These are phyloP conservation scores for Kazachstania sp. DNA, from an alignment of 1,139 yeast species.

Conservation along the genomic window DNA sequence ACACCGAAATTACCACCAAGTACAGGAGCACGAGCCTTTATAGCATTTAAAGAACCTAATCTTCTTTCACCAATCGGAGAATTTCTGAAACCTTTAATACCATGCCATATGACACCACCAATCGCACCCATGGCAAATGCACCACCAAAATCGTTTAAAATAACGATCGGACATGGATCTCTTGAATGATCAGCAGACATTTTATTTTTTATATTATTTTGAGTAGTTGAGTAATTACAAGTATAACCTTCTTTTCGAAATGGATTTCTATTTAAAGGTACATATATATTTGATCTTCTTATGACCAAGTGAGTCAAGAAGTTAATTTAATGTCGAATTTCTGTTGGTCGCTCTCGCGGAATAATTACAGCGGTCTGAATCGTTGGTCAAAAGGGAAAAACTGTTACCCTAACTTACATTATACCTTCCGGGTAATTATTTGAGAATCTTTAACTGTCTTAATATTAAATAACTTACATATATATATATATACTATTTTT, in stretches of 20 bases:
- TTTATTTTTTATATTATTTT: not conserved
- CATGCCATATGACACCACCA: conserved; percentile 99
- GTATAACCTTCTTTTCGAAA: not conserved
- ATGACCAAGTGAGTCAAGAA: too few relatives aligned
- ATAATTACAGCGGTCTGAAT: too few relatives aligned
- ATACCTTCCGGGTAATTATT: not conserved
- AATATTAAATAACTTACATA: not conserved
- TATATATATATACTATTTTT: not conserved
- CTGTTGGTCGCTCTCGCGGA: too few relatives aligned
- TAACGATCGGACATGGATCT: conserved; percentile 98
- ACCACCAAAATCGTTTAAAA: conserved; percentile 94
- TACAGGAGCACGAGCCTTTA: conserved; percentile 95
- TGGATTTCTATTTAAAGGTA: too few relatives aligned
- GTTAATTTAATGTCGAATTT: too few relatives aligned
- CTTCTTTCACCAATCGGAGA: conserved; percentile 95
- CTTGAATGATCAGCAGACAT: conserved; percentile 95
- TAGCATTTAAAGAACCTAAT: conserved; percentile 79
- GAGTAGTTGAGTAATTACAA: not conserved
- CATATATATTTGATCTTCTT: too few relatives aligned
- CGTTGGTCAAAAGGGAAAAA: not conserved
- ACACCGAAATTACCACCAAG: conserved; percentile 99
- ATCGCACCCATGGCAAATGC: conserved; percentile 98
- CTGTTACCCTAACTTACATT: not conserved
- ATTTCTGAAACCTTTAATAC: conserved; percentile 96
- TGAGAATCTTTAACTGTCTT: not conserved